Percentiles rank a stretch among this genome's conserved stretches.
phyloP scores from a whole-genome alignment of 2,329 filamentous ascomycete species.

The Colletotrichum eremochloae region DNA sequence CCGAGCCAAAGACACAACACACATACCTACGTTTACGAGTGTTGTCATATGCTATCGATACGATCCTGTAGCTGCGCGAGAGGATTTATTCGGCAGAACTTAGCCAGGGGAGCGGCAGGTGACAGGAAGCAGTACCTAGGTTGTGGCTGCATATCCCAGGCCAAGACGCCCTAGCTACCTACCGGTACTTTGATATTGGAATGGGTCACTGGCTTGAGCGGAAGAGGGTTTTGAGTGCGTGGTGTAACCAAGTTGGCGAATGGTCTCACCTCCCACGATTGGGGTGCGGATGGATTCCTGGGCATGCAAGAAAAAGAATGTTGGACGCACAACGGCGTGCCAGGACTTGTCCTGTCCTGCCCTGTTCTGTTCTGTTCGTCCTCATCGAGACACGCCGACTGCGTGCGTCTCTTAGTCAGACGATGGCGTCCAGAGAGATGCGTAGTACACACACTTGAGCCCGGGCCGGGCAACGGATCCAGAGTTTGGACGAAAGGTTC shows the following conservation, averaged over 20 bases:
- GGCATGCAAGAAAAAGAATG: background rate
- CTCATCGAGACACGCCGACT: background rate
- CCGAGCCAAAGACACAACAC: slow-evolving; percentile 12
- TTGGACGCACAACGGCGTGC: background rate
- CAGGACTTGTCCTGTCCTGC: background rate
- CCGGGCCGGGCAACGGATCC: slow-evolving; percentile 11
- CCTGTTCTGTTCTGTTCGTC: too few relatives aligned
- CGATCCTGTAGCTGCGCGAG: background rate
- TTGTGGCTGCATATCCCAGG: slow-evolving; percentile 1
- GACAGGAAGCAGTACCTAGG: slow-evolving; percentile 19
- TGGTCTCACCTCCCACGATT: background rate
- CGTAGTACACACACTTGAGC: background rate
- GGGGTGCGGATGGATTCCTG: background rate
- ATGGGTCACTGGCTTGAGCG: slow-evolving; percentile 13
- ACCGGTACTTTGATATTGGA: background rate
- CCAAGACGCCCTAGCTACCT: background rate
- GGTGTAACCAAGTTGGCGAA: slow-evolving; percentile 2
- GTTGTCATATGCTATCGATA: slow-evolving; percentile 4
- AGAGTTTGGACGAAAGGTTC: slow-evolving; percentile 34
- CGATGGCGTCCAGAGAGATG: slow-evolving; percentile 10
- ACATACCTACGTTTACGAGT: background rate
- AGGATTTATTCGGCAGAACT: background rate
- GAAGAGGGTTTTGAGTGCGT: background rate
- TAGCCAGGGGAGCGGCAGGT: slow-evolving; percentile 15
- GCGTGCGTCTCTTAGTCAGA: slow-evolving; percentile 10